Base-by-base conservation (phyloP, 2,329 filamentous ascomycete species). In the Cryphonectria nitschkei region DNA sequence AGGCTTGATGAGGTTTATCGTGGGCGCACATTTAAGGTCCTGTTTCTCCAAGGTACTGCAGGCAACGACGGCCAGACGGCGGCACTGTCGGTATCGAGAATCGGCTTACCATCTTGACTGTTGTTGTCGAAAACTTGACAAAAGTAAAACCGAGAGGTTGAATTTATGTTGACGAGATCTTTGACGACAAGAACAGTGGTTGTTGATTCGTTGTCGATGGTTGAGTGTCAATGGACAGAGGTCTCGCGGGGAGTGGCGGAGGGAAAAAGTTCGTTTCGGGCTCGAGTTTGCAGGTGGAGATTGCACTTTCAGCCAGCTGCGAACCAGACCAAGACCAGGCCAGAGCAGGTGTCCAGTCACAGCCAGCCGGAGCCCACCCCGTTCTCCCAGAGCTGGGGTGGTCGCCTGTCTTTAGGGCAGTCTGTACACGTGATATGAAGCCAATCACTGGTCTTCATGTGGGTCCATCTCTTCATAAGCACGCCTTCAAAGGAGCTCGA, bases 71-170 rank as follows among this genome's bases (percentile, higher is more conserved):
- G 52, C 37, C 39, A 26, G 63, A 50, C 11, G 26, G 43, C 67
- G 64, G 58, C 58, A 54, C 65, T 64, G 68, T 73, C 60, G 70
- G 73, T 19, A 52, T 65, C 37, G 63, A 64, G n/a, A 19, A 72
- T 70, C 67, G 52, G 80, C 89, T 89, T 88, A 92, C 89, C 89
- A 92, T 92, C 82, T 90, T 91, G 89, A 85, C 85, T 87, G 83
- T 86, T 85, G 85, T 80, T 81, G 78, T 79, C 75, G 73, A 75
- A 76, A 68, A 74, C 73, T 81, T 78, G 78, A 78, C 75, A 78
- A 77, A 78, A 78, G 78, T 69, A 70, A 70, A 73, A 79, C 82
- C 77, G 84, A 83, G 85, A 86, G 83, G 80, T 77, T 79, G 75
- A 79, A 78, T 78, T 82, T 34, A 34, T 80, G 78, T 83, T 84